These are phyloP conservation scores for Ilyonectria robusta DNA, from an alignment of 2,329 filamentous ascomycete genomes.

Conservation along the genomic window DNA sequence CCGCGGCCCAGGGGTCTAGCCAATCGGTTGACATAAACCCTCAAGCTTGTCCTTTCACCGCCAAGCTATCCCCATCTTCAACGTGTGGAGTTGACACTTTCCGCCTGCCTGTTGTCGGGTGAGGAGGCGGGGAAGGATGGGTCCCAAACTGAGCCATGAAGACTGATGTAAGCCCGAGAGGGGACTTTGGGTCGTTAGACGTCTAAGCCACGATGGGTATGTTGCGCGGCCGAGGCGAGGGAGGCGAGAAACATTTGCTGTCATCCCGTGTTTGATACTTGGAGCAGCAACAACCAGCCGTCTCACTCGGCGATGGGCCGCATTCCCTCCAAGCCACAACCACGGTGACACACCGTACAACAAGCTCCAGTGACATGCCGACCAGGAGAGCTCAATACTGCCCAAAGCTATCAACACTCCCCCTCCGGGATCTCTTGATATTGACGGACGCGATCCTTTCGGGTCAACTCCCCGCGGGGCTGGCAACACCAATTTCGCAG, in stretches of 20 bases:
- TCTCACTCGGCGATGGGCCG: conserved; percentile 8
- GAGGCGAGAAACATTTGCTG: neutral
- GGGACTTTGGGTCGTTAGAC: conserved; percentile 7
- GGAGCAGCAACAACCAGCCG: conserved; percentile 7
- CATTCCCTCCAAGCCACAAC: conserved; percentile 12
- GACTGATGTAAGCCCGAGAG: conserved; percentile 17
- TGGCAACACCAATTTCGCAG: neutral
- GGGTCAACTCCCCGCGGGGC: neutral
- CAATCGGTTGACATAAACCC: neutral
- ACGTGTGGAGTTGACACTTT: neutral
- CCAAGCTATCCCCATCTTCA: conserved; percentile 7
- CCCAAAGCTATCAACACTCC: conserved; percentile 9
- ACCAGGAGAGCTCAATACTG: neutral
- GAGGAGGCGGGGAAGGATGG: neutral
- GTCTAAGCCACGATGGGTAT: conserved; percentile 25
- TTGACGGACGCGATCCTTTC: neutral
- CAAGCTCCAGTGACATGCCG: neutral
- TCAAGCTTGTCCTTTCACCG: conserved; percentile 5
- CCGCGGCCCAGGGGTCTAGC: neutral
- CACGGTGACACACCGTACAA: conserved; percentile 1
- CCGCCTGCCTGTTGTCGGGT: neutral
- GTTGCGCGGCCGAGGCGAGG: conserved; percentile 13
- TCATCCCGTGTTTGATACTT: conserved; percentile 1
- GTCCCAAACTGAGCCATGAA: neutral
- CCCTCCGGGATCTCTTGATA: neutral